A percentile compares a stretch with the other conserved stretches of the same genome.
Conservation (phyloP, 1,284 basidiomycete genomes). For the Salmacisia buchloeana region DNA sequence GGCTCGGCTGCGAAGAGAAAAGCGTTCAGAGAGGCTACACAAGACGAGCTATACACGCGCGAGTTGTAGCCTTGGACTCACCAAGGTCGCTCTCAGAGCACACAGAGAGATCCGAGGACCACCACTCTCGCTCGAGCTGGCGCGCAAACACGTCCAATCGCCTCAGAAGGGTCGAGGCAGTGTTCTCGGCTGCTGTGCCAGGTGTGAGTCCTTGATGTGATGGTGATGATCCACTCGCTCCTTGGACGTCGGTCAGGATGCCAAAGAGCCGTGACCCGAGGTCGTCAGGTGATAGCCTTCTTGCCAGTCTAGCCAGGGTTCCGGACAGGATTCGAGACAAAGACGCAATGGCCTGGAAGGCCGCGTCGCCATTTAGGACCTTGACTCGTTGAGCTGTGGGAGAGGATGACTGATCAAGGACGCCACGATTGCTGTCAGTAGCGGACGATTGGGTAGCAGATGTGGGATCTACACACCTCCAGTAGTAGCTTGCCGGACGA, state of each 20-base stretch:
- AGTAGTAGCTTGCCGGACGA: neutral
- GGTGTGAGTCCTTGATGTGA: too few relatives aligned
- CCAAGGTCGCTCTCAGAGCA: neutral
- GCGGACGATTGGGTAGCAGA: too few relatives aligned
- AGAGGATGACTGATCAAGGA: neutral
- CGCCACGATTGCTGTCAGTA: too few relatives aligned
- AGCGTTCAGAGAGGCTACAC: neutral
- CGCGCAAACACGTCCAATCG: neutral
- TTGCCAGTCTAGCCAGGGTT: neutral
- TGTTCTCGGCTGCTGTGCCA: too few relatives aligned
- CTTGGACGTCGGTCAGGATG: neutral
- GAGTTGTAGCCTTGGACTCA: neutral
- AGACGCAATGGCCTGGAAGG: slow-evolving; percentile 1
- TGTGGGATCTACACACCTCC: neutral
- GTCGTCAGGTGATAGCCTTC: neutral
- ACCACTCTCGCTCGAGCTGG: neutral
- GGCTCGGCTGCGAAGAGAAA: neutral
- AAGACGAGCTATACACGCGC: neutral
- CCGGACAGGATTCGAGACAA: neutral
- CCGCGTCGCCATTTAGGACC: neutral
- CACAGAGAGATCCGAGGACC: neutral
- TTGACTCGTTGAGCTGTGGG: neutral
- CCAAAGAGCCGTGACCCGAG: neutral
- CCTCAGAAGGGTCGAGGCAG: neutral
- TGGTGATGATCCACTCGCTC: too few relatives aligned